Conservation (phyloP, 2,329 filamentous ascomycete species). For the Penicillium occitanis region DNA sequence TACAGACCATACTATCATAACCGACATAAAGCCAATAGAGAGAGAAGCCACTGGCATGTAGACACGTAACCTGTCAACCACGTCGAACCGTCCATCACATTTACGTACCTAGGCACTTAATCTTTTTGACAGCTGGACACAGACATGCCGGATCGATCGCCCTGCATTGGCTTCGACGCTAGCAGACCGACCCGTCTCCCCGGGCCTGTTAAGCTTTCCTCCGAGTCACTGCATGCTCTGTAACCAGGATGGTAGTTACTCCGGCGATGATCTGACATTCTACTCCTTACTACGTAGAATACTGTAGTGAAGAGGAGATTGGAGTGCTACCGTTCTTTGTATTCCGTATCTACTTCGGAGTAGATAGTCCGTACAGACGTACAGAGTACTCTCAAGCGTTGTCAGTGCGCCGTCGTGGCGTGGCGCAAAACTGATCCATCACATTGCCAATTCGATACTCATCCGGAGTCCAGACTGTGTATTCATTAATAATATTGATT, state of each 20-base stretch:
- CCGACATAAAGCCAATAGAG: not conserved
- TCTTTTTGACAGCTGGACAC: not conserved
- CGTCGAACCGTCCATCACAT: not conserved
- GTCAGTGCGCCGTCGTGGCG: not conserved
- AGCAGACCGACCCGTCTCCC: not conserved
- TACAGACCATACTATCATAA: not conserved
- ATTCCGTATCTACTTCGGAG: not conserved
- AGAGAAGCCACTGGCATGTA: not conserved
- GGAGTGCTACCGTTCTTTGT: not conserved
- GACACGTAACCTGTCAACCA: slow-evolving; percentile 4
- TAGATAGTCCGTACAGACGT: not conserved
- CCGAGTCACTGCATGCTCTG: not conserved
- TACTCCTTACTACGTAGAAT: not conserved
- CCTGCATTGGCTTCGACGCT: not conserved
- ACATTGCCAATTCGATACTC: not conserved
- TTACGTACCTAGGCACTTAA: not conserved
- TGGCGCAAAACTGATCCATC: not conserved
- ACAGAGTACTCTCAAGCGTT: not conserved
- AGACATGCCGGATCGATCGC: not conserved
- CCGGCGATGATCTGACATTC: too few relatives aligned
- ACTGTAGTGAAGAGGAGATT: not conserved
- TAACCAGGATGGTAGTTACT: not conserved
- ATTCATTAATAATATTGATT: not conserved
- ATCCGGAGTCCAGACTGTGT: not conserved
- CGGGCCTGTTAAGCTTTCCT: slow-evolving; percentile 2